Evolutionary conservation across 345 rosid genomes (phyloP).

Genomic region (Odontarrhena argentea): DNA sequence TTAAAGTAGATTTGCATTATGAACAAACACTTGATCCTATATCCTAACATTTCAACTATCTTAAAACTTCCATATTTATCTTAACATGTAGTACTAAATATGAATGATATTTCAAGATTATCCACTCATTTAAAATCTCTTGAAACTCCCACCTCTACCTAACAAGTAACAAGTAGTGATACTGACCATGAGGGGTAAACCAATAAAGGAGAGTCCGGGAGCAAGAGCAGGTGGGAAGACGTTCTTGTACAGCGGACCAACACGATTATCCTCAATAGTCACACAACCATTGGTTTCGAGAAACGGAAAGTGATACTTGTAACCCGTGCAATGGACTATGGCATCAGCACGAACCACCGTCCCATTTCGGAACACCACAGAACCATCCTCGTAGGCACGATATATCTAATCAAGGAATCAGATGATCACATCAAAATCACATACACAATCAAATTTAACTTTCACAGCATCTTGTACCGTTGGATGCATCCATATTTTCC

Average conservation of each 20-base stretch:
- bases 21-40: too few relatives aligned
- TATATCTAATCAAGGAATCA: constrained; percentile 44
- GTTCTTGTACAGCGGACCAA: constrained; percentile 72
- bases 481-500: constrained; percentile 77
- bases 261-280: constrained; percentile 65
- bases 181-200: constrained; percentile 45
- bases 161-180: too few relatives aligned
- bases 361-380: constrained; percentile 55
- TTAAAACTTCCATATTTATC: too few relatives aligned
- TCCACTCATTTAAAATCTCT: too few relatives aligned
- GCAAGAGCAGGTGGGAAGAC: constrained; percentile 65
- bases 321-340: constrained; percentile 78
- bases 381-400: constrained; percentile 52
- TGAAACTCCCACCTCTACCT: too few relatives aligned
- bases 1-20: too few relatives aligned
- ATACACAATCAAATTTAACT: not conserved
- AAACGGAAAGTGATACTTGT: constrained; percentile 74
- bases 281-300: constrained; percentile 65
- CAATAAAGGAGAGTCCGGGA: constrained; percentile 72
- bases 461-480: constrained; percentile 50
- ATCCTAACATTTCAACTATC: too few relatives aligned
- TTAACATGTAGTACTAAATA: too few relatives aligned
- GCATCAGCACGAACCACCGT: constrained; percentile 45
- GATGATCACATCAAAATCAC: not conserved
- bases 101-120: too few relatives aligned